Evolutionary conservation across 495 filamentous ascomycete genomes (phyloP), one percentile per base, ranked within the genome.

Genomic region (Parathielavia appendiculata): DNA sequence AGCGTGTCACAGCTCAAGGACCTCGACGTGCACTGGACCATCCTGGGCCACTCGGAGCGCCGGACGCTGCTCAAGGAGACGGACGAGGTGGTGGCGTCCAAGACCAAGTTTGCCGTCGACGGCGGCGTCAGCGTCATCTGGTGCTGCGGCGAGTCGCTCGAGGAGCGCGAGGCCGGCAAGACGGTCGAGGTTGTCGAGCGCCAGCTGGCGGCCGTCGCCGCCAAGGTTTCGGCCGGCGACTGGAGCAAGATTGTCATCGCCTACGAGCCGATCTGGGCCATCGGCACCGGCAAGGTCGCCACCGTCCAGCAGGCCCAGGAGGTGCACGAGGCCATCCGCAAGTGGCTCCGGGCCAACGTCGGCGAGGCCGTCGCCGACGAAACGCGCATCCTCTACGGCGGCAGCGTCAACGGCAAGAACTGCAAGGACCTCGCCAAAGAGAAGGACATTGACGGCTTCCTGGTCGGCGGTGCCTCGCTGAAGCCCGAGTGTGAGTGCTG

Each of bases 251-350:
- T 98, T 64, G 92, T 97, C 72, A 83, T 98, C 66, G 95, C 93
- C 65, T 98, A 98, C 73, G 95, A 98, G 82, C 93, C 93, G 64
- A 92, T 98, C 78, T 98, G 93, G 92, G 95, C 92, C 65, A 97
- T 97, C 69, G 93, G 95, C 59, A 97, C 93, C 61, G 93, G 93
- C 68, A 97, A 96, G 79, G 93, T 97, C 58, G 93, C 93, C 66
- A 91, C 85, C 51, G 92, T 89, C 45, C 79, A 90, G 78, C 91
- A 97, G 78, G 91, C 91, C 56, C 91, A 96, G 79, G 91, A 97
- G 74, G 91, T 93, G 58, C 93, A 98, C 76, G 86, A 83, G 49
- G 91, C 86, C 59, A 95, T 98, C 74, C 89, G 93, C 63, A 75
- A 86, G 65, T 98, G 92, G 92, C 77, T 98, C 66, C 80, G 76